Evolutionary conservation across 768 basidiomycete species (phyloP).

Genomic region (Lentinula sp.): DNA sequence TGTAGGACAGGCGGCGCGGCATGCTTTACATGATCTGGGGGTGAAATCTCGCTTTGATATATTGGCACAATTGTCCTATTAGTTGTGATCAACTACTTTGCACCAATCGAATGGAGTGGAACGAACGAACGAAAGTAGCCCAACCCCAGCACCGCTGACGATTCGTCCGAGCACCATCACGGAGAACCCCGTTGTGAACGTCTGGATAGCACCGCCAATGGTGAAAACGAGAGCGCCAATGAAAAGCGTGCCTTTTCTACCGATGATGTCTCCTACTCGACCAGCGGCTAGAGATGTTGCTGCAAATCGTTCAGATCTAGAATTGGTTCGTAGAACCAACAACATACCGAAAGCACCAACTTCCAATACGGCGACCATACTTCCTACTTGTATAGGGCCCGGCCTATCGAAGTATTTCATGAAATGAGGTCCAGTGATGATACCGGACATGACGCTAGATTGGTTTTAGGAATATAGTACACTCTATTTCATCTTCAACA

Average conservation of each 20-base stretch:
- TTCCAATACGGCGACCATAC: conserved; percentile 94
- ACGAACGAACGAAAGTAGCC: conserved; percentile 63
- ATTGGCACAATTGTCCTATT: conserved; percentile 86
- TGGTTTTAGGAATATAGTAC: background rate
- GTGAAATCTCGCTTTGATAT: conserved; percentile 94
- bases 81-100: background rate
- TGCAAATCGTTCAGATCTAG: conserved; percentile 18
- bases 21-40: conserved; percentile 73
- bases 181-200: conserved; percentile 72
- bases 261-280: conserved; percentile 77
- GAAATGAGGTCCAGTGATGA: conserved; percentile 86
- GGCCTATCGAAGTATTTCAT: conserved; percentile 81
- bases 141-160: conserved; percentile 56
- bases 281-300: conserved; percentile 90
- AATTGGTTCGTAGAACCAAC: background rate
- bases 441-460: conserved; percentile 74
- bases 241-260: conserved; percentile 80
- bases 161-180: conserved; percentile 42
- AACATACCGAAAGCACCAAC: conserved; percentile 81
- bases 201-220: conserved; percentile 84
- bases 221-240: conserved; percentile 81
- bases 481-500: background rate
- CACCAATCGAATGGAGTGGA: background rate
- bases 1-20: background rate
- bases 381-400: conserved; percentile 67